A percentile compares a stretch with the other conserved stretches of the same genome.
These are phyloP conservation scores for Castanea crenata DNA, from an alignment of 306 rosid genomes.

Conservation along the genomic window DNA sequence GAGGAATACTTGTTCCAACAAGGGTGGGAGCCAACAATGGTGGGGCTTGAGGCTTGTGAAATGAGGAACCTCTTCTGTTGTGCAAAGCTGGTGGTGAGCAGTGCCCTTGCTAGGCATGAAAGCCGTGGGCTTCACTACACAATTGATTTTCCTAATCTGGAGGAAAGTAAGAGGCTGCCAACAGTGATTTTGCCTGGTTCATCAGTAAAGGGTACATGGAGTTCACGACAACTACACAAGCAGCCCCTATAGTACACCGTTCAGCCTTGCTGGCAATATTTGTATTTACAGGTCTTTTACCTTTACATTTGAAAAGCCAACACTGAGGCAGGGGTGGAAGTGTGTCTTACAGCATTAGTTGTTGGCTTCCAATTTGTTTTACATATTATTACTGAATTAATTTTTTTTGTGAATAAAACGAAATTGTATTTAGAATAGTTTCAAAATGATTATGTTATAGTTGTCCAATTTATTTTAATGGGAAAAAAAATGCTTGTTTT, in stretches of 20 bases:
- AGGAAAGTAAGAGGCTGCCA: conserved; percentile 90
- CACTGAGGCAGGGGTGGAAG: neutral
- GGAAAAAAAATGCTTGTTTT: neutral
- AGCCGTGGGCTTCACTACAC: conserved; percentile 96
- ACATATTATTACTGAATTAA: neutral
- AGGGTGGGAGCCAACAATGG: conserved; percentile 89
- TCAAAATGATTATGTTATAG: neutral
- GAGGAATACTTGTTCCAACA: conserved; percentile 62
- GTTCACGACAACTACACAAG: conserved; percentile 76
- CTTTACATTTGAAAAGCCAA: conserved; percentile 14
- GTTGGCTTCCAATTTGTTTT: conserved; percentile 1
- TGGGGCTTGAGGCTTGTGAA: conserved; percentile 78
- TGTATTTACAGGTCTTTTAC: neutral
- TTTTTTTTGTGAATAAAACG: neutral
- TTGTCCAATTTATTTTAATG: neutral
- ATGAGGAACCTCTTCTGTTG: conserved; percentile 94
- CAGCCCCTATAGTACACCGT: conserved; percentile 40
- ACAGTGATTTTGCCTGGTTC: conserved; percentile 83
- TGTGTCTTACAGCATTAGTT: neutral
- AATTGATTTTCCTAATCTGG: conserved; percentile 76
- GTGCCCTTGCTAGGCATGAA: conserved; percentile 89
- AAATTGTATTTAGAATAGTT: neutral
- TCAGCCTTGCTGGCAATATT: conserved; percentile 9
- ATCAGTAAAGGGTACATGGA: conserved; percentile 58
- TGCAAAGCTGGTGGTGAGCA: conserved; percentile 80